Conservation (phyloP, 1,284 basidiomycete species). For the Ustilago loliicola region DNA sequence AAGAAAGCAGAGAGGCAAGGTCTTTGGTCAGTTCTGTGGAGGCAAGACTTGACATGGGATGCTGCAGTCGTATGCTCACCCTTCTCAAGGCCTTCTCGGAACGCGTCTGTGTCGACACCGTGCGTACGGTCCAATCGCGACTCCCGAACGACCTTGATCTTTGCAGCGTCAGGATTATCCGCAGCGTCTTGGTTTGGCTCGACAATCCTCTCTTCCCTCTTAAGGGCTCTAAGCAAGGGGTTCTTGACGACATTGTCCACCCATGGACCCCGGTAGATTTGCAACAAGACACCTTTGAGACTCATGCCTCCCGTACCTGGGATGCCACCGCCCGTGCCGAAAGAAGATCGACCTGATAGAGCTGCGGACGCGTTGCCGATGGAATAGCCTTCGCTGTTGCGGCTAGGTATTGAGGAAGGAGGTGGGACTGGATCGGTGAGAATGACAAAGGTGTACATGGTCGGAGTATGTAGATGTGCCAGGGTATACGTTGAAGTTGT, state of each 20-base stretch:
- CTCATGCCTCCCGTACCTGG: slow-evolving; percentile 68
- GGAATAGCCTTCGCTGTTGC: slow-evolving; percentile 43
- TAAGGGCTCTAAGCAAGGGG: slow-evolving; percentile 77
- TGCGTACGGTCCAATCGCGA: slow-evolving; percentile 30
- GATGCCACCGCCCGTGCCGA: slow-evolving; percentile 58
- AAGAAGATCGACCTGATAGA: slow-evolving; percentile 32
- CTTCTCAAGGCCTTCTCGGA: slow-evolving; percentile 55
- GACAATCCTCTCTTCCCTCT: slow-evolving; percentile 49
- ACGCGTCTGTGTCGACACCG: slow-evolving; percentile 62
- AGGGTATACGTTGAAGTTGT: slow-evolving; percentile 92
- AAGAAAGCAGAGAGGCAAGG: neutral
- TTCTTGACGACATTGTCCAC: slow-evolving; percentile 93
- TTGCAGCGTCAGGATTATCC: slow-evolving; percentile 11
- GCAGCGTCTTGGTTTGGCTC: slow-evolving; percentile 26
- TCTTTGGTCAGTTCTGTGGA: neutral
- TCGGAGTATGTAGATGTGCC: slow-evolving; percentile 90
- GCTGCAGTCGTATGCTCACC: slow-evolving; percentile 23
- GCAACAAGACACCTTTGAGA: slow-evolving; percentile 84
- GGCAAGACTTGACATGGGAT: neutral
- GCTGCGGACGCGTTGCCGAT: slow-evolving; percentile 40
- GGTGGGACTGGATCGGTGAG: slow-evolving; percentile 84
- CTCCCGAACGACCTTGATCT: slow-evolving; percentile 18
- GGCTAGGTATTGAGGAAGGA: slow-evolving; percentile 50
- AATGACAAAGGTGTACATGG: slow-evolving; percentile 95
- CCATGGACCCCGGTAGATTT: slow-evolving; percentile 92